Percentiles rank a stretch among this genome's conserved stretches.
These are phyloP conservation scores for Rhodamnia rubescens DNA, from an alignment of 345 rosid species.

Conservation along the genomic window DNA sequence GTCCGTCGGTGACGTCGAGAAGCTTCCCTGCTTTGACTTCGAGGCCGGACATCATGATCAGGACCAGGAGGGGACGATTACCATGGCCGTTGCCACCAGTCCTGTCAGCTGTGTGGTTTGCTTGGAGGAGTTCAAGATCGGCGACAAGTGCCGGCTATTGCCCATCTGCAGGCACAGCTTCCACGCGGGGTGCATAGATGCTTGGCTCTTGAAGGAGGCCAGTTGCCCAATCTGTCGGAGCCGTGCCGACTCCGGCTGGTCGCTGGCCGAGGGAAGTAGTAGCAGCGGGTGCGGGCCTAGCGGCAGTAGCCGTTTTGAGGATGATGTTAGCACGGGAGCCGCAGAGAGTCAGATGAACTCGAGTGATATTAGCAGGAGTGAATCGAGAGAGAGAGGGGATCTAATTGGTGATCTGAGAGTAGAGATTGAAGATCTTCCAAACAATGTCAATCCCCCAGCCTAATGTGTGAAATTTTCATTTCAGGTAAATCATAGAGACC, in stretches of 20 bases:
- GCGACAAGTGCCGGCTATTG: conserved; percentile 45
- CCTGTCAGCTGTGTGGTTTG: conserved; percentile 47
- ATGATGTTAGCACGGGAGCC: not conserved
- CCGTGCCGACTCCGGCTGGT: conserved; percentile 11
- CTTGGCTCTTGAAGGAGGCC: conserved; percentile 44
- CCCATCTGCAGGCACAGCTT: conserved; percentile 47
- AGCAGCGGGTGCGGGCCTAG: not conserved
- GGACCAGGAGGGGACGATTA: conserved; percentile 2
- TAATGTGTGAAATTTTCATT: not conserved
- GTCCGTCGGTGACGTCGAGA: conserved; percentile 39
- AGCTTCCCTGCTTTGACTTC: conserved; percentile 46
- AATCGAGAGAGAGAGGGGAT: not conserved
- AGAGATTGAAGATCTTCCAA: not conserved
- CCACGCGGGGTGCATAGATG: conserved; percentile 42
- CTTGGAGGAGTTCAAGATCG: conserved; percentile 37
- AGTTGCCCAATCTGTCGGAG: conserved; percentile 48
- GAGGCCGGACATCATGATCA: conserved; percentile 1
- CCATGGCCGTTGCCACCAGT: not conserved
- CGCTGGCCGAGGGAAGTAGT: conserved; percentile 5
- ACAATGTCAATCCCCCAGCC: not conserved
- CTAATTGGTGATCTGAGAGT: not conserved
- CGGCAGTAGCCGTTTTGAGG: not conserved
- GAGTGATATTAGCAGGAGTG: not conserved
- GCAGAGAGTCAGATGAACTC: not conserved
- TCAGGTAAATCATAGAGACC: not conserved